Percentiles rank a stretch among this genome's conserved stretches.
These are phyloP conservation scores for Nothophaeocryptopus gaeumannii DNA, from an alignment of 2,329 filamentous ascomycete genomes.

Conservation along the genomic window DNA sequence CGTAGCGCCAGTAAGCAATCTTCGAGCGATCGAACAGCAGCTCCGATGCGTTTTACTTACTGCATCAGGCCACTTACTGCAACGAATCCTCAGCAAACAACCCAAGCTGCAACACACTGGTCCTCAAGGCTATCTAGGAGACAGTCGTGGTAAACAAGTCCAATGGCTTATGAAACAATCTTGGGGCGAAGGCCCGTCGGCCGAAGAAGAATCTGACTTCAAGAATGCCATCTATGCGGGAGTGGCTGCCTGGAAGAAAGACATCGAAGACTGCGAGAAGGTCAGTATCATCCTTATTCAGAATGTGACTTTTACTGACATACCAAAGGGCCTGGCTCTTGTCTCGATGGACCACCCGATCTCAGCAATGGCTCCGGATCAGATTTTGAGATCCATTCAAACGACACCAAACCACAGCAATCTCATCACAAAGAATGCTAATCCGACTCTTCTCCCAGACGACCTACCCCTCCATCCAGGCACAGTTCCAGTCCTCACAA, in stretches of 20 bases:
- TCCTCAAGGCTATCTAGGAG: background rate
- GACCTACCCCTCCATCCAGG: slow-evolving; percentile 33
- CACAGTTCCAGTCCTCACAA: slow-evolving; percentile 11
- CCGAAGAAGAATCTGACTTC: slow-evolving; percentile 1
- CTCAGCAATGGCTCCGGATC: background rate
- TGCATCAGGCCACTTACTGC: slow-evolving; percentile 7
- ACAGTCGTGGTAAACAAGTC: slow-evolving; percentile 12
- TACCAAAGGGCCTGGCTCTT: background rate
- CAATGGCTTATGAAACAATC: slow-evolving; percentile 6
- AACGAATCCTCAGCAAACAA: slow-evolving; percentile 15
- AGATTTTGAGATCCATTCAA: background rate
- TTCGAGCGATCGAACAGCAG: background rate
- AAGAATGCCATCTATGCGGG: background rate
- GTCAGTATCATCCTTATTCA: background rate
- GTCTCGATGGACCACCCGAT: slow-evolving; percentile 1
- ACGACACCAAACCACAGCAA: background rate
- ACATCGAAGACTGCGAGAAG: background rate
- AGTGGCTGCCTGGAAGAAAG: background rate
- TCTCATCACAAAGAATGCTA: background rate
- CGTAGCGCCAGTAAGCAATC: background rate
- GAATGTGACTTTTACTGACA: background rate
- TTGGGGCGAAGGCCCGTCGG: slow-evolving; percentile 6
- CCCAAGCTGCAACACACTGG: slow-evolving; percentile 2
- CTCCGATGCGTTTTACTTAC: too few species aligned
- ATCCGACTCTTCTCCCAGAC: slow-evolving; percentile 36